These are phyloP conservation scores for Purshia tridentata DNA, from an alignment of 306 rosid genomes.

Conservation along the genomic window DNA sequence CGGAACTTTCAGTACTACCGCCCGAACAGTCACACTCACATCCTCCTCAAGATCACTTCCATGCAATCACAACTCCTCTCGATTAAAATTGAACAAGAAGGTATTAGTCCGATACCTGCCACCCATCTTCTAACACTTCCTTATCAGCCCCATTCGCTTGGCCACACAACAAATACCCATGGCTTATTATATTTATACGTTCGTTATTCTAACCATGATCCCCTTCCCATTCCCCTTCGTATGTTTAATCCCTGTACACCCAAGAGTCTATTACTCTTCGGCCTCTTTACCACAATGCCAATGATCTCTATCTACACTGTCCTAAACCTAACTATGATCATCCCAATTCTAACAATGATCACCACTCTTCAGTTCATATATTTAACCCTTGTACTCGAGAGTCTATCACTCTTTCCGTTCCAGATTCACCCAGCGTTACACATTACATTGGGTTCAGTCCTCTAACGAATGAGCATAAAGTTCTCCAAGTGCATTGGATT, in stretches of 20 bases:
- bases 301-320: too few relatives aligned
- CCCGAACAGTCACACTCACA: too few relatives aligned
- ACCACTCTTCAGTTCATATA: not conserved
- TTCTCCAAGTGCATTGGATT: not conserved
- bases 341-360: not conserved
- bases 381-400: not conserved
- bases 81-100: not conserved
- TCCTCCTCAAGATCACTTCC: not conserved
- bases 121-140: not conserved
- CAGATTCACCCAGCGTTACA: not conserved
- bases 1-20: not conserved
- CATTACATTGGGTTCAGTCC: constrained; percentile 3
- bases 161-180: too few relatives aligned
- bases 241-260: too few relatives aligned
- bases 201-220: too few relatives aligned
- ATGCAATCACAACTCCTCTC: constrained; percentile 5
- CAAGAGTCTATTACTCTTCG: too few relatives aligned
- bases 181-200: too few relatives aligned
- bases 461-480: not conserved
- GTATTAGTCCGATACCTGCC: not conserved
- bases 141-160: too few relatives aligned
- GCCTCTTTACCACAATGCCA: too few relatives aligned
- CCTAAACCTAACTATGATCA: not conserved
- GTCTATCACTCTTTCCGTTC: not conserved
- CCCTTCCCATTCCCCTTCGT: too few relatives aligned